Base-by-base conservation (phyloP, 164 flowering plant genomes). In the Liquidambar formosana region DNA sequence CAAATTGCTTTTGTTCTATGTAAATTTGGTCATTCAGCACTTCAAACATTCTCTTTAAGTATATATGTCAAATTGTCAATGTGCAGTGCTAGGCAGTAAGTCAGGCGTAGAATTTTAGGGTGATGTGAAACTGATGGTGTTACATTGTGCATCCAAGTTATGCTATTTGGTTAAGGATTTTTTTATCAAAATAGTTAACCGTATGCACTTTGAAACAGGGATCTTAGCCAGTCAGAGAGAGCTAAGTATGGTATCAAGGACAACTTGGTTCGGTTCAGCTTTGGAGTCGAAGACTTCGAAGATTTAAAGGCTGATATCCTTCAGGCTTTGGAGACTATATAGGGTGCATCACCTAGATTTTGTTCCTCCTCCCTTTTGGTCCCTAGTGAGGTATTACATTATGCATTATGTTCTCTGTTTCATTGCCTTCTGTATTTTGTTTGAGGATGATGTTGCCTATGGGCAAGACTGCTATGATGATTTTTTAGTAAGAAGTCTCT, bases 271-370 rank as follows among this genome's bases (percentile, higher is more conserved):
- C 84, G 99, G 18, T 95, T 95, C 83, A 93, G 97, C 80, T 87
- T 95, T 69, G 99, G 98, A 65, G 82, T 90, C 62, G 98, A 95
- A 81, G 97, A 93, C 73, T 93, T 89, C 46, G 95, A 89, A 43
- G 98, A 95, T 71, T 27, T 95, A 85, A 88, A 90, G 86, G 84
- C 85, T 59, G 99, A 95, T 73, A 63, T 95, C 28, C 90, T 95
- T 44, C 93, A 93, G 74, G 99, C 97, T 45, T 81, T 95, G 78
- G 89, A 80, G n/a, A 13, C 79, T 66, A 85, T 92, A 47, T 94
- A 84, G 75, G 64, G 66, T n/a, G 64, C 22, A 19, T 33, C 41
- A 27, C n/a, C 44, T 15, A 33, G 44, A 1, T 63, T 62, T 63
- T 1, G 16, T 38, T n/a, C 33, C 16, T 12, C 43, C 15, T 2